A percentile compares a stretch with the other conserved stretches of the same genome.
Evolutionary conservation across 257 asterid species (phyloP).

Genomic region (Parsonsia alboflavescens): DNA sequence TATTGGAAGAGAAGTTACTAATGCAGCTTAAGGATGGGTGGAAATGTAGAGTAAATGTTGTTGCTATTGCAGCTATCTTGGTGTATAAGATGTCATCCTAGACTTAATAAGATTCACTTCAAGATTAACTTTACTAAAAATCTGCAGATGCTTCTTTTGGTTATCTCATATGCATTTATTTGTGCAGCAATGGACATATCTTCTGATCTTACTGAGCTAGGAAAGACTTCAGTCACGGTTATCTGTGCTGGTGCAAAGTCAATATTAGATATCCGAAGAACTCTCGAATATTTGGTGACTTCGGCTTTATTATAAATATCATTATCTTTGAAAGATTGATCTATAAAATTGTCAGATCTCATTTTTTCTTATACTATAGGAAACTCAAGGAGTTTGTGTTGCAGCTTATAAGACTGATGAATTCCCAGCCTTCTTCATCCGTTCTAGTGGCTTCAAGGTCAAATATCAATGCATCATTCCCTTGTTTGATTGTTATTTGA

Average conservation of each 20-base stretch:
- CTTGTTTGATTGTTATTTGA: background rate
- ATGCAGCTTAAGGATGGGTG: background rate
- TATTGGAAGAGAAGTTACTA: background rate
- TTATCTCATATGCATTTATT: constrained; percentile 11
- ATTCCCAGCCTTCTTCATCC: constrained; percentile 93
- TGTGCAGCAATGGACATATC: constrained; percentile 89
- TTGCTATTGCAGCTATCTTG: background rate
- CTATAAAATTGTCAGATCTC: background rate
- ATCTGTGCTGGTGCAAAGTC: constrained; percentile 92
- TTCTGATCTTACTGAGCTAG: constrained; percentile 91
- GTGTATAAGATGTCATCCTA: background rate
- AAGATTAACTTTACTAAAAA: background rate
- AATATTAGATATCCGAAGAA: constrained; percentile 83
- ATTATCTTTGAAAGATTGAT: background rate
- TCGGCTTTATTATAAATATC: constrained; percentile 11
- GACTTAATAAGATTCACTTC: background rate
- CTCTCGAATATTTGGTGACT: constrained; percentile 85
- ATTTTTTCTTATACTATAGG: constrained; percentile 43
- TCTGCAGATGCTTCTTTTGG: background rate
- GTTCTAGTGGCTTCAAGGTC: constrained; percentile 83
- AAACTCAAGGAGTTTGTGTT: constrained; percentile 94
- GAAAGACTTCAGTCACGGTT: constrained; percentile 86
- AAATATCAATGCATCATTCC: background rate
- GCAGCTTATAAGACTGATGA: constrained; percentile 77
- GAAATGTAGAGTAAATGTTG: background rate